Conservation (phyloP, 163 green algal species). For the Picocystis sp. region DNA sequence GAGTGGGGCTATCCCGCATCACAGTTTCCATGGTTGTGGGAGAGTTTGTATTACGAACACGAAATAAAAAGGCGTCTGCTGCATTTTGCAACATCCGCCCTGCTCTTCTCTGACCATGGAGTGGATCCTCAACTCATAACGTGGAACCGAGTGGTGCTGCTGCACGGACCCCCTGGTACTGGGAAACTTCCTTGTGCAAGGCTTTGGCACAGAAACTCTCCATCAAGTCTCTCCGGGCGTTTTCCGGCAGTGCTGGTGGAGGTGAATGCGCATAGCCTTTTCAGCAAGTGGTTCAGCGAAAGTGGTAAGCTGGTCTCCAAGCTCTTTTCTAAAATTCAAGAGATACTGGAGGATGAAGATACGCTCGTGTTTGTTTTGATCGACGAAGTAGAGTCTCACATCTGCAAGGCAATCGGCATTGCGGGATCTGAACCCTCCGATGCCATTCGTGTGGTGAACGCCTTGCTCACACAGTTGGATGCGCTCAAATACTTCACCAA, state of each 20-base stretch:
- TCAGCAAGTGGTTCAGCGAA: constrained; percentile 86
- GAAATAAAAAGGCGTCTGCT: constrained; percentile 64
- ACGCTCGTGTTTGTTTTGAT: constrained; percentile 88
- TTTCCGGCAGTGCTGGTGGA: constrained; percentile 68
- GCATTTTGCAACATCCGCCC: constrained; percentile 49
- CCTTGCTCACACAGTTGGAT: constrained; percentile 80
- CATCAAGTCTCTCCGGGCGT: constrained; percentile 32
- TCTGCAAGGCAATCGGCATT: constrained; percentile 40
- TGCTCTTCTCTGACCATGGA: constrained; percentile 58
- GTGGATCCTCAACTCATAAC: constrained; percentile 61
- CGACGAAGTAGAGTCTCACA: constrained; percentile 62
- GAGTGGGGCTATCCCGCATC: no score
- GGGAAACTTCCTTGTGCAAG: constrained; percentile 87
- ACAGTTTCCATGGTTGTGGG: constrained; percentile 38
- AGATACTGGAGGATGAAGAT: constrained; percentile 64
- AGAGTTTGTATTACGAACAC: constrained; percentile 45
- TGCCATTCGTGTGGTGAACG: constrained; percentile 78
- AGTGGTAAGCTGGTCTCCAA: constrained; percentile 55
- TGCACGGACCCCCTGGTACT: constrained; percentile 23
- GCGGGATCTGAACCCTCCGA: constrained; percentile 54
- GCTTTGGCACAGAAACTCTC: constrained; percentile 85
- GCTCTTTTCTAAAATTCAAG: constrained; percentile 74
- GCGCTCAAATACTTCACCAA: constrained; percentile 45
- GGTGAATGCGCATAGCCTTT: constrained; percentile 90
- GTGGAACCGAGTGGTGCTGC: constrained; percentile 53